These are phyloP conservation scores for Aspergillus fischeri DNA, from an alignment of 2,329 filamentous ascomycete species.

Conservation along the genomic window DNA sequence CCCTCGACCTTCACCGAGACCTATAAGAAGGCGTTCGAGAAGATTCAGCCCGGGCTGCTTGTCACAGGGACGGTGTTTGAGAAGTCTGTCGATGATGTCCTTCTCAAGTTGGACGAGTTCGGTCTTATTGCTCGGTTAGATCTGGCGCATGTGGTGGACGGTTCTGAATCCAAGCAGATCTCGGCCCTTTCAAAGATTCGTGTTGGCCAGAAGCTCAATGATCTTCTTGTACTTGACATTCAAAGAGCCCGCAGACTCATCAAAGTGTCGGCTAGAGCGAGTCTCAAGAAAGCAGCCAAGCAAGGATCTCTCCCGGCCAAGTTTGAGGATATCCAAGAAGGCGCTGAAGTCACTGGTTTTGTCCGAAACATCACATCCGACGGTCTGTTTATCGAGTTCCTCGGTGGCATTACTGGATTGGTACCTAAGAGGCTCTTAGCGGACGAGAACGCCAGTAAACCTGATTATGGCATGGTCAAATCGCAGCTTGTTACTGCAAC, in stretches of 20 bases:
- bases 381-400: constrained; percentile 85
- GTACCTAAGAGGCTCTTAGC: constrained; percentile 75
- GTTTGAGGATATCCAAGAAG: constrained; percentile 68
- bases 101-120: constrained; percentile 69
- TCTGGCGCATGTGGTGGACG: constrained; percentile 77
- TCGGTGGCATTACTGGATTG: constrained; percentile 69
- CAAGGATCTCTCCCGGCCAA: constrained; percentile 65
- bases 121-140: constrained; percentile 75
- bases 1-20: constrained; percentile 73
- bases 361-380: constrained; percentile 78
- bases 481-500: constrained; percentile 71
- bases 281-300: constrained; percentile 70
- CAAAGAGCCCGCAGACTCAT: constrained; percentile 72
- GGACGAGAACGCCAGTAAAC: constrained; percentile 61
- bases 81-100: constrained; percentile 70
- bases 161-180: constrained; percentile 71
- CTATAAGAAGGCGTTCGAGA: constrained; percentile 68
- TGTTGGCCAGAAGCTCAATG: constrained; percentile 75
- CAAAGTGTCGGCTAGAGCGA: constrained; percentile 76
- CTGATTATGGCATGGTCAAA: constrained; percentile 74
- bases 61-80: constrained; percentile 77
- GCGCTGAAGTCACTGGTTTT: constrained; percentile 69
- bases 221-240: constrained; percentile 85
- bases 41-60: constrained; percentile 67
- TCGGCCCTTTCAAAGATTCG: constrained; percentile 75